Base-by-base conservation (phyloP, 192 early-diverging fungal genomes). In the Coemansia sp. region DNA sequence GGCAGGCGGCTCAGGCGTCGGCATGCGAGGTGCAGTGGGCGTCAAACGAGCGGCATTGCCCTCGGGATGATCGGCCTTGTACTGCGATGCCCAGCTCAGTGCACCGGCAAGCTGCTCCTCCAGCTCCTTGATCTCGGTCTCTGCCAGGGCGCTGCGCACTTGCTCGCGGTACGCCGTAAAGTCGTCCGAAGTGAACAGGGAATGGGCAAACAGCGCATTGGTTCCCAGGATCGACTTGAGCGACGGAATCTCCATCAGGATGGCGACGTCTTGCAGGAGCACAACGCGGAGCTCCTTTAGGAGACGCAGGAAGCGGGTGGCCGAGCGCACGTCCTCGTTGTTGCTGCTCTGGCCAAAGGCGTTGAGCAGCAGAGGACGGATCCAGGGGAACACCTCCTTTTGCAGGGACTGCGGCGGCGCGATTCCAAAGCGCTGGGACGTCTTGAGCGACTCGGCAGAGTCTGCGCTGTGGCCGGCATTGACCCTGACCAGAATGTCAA, bases 321-420 rank as follows among this genome's bases (percentile, higher is more conserved):
- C 63, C 9, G 48, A 52, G 19, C 52, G 64, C 34, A 64, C 61
- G 23, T 67, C 57, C 27, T 58, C 44, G 55, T 58, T 67, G 43
- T 73, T 66, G 50, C 47, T 61, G 42, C 49, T 59, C 47, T 65
- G 57, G 38, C 41, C 25, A 26, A 66, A 62, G 2, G 58, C 58
- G 33, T 56, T 59, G 24, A 60, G 38, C 1, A 73, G 58, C 33
- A 55, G 38, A 13, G 57, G 55, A 46, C 46, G 54, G 46, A 73
- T 46, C 71, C 71, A 66, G 7, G 71, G 71, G 52, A 73, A 73
- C 5, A 73, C 47, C 43, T 58, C 57, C 51, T 62, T 61, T 14
- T 57, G 58, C 48, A 74, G 59, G 17, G 58, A 32, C 41, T 29
- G 46, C 13, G 71, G 35, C n/a, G 71, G 71, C 9, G 36, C 45